These are phyloP conservation scores for Fusarium phyllophilum DNA, from an alignment of 2,329 filamentous ascomycete species.

Conservation along the genomic window DNA sequence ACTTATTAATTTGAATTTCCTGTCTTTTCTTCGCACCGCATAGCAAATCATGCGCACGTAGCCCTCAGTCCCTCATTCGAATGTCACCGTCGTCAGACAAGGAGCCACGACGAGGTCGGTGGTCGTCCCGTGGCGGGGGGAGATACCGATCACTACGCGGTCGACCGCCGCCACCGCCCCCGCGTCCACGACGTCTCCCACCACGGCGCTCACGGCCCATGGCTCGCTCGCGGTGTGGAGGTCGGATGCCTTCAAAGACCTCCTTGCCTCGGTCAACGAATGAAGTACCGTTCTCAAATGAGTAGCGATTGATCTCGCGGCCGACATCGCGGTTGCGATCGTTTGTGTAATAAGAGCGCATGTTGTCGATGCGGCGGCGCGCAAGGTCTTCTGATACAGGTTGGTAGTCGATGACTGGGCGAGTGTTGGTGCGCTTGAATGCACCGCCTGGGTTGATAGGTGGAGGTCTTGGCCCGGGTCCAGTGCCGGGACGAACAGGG, in stretches of 20 bases:
- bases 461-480: constrained; percentile 40
- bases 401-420: constrained; percentile 57
- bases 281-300: constrained; percentile 72
- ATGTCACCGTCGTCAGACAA: constrained; percentile 16
- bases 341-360: constrained; percentile 59
- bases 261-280: constrained; percentile 80
- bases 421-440: constrained; percentile 52
- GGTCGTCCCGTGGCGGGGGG: constrained; percentile 36
- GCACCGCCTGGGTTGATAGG: constrained; percentile 33
- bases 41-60: neutral
- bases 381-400: constrained; percentile 74
- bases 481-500: constrained; percentile 49
- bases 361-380: constrained; percentile 69
- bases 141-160: constrained; percentile 49
- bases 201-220: constrained; percentile 52
- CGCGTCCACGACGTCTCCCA: constrained; percentile 45
- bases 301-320: constrained; percentile 72
- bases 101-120: constrained; percentile 22
- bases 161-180: constrained; percentile 43
- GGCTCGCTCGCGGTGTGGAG: constrained; percentile 62
- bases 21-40: neutral
- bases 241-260: constrained; percentile 72
- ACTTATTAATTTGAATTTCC: neutral
- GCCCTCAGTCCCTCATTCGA: constrained; percentile 20
- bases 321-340: constrained; percentile 55